Percentiles rank a stretch among this genome's conserved stretches.
Conservation (phyloP, 768 basidiomycete genomes). For the Agrocybe pediades region DNA sequence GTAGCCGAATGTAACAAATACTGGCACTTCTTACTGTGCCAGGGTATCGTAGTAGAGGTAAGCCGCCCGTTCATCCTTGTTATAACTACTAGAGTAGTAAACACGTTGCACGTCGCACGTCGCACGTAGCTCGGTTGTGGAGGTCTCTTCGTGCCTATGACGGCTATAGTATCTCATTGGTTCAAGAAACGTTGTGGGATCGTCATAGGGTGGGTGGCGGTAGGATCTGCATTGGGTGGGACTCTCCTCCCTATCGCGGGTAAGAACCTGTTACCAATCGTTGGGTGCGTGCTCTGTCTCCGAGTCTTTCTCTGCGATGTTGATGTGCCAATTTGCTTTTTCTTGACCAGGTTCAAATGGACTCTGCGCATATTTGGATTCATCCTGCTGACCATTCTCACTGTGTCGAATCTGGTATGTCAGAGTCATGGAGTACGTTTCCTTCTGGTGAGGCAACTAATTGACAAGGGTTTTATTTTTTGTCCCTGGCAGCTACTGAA, state of each 20-base stretch:
- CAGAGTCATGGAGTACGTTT: too few species aligned
- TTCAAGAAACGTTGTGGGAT: slow-evolving; percentile 61
- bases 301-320: too few species aligned
- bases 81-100: too few species aligned
- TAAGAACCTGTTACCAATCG: slow-evolving; percentile 51
- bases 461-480: slow-evolving; percentile 54
- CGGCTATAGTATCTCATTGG: slow-evolving; percentile 71
- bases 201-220: slow-evolving; percentile 64
- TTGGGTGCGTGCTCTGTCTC: slow-evolving; percentile 41
- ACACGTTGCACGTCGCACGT: background rate
- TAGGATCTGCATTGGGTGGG: slow-evolving; percentile 72
- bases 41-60: background rate
- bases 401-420: slow-evolving; percentile 58
- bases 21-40: slow-evolving; percentile 79
- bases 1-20: slow-evolving; percentile 69
- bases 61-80: too few species aligned
- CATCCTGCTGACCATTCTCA: slow-evolving; percentile 53
- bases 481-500: slow-evolving; percentile 33
- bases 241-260: slow-evolving; percentile 65
- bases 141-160: slow-evolving; percentile 61
- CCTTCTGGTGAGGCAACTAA: too few species aligned
- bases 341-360: slow-evolving; percentile 87
- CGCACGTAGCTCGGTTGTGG: slow-evolving; percentile 55
- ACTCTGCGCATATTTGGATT: slow-evolving; percentile 73
- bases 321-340: too few species aligned